Conservation (phyloP, 2,329 filamentous ascomycete genomes). For the Fusarium tricinctum region DNA sequence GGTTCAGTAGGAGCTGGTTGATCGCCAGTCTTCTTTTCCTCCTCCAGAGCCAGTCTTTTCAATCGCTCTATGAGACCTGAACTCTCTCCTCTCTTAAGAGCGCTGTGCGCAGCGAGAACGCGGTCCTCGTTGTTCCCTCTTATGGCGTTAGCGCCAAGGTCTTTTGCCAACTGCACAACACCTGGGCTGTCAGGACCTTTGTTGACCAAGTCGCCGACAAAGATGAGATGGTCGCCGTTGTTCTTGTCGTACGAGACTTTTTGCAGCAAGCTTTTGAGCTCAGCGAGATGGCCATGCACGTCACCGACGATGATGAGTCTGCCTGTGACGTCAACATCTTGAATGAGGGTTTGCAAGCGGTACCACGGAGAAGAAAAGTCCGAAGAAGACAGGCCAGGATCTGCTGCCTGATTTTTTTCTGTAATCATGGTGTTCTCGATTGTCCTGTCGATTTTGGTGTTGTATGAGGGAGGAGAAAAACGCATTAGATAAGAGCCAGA, state of each 20-base stretch:
- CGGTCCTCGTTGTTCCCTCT: conserved; percentile 91
- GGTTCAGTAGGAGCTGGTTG: background rate
- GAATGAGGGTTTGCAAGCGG: conserved; percentile 4
- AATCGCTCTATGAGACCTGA: background rate
- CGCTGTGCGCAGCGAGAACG: conserved; percentile 68
- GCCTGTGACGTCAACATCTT: conserved; percentile 3
- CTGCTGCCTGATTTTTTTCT: background rate
- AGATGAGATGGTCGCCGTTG: conserved; percentile 74
- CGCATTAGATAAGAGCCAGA: background rate
- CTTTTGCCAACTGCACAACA: conserved; percentile 80
- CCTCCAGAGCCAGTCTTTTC: background rate
- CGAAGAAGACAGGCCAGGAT: background rate
- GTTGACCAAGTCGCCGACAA: conserved; percentile 81
- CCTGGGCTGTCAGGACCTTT: conserved; percentile 86
- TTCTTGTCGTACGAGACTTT: conserved; percentile 72
- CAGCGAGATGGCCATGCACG: conserved; percentile 83
- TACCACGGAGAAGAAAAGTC: background rate
- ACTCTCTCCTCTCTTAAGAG: conserved; percentile 15
- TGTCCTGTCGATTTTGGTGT: background rate
- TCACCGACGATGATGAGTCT: conserved; percentile 81
- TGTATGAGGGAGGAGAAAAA: background rate
- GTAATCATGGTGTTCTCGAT: background rate
- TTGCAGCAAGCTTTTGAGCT: conserved; percentile 73
- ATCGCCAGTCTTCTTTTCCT: background rate
- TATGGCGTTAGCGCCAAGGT: conserved; percentile 78